phyloP scores from a whole-genome alignment of 2,329 filamentous ascomycete genomes.

The Epichloe hybrida region DNA sequence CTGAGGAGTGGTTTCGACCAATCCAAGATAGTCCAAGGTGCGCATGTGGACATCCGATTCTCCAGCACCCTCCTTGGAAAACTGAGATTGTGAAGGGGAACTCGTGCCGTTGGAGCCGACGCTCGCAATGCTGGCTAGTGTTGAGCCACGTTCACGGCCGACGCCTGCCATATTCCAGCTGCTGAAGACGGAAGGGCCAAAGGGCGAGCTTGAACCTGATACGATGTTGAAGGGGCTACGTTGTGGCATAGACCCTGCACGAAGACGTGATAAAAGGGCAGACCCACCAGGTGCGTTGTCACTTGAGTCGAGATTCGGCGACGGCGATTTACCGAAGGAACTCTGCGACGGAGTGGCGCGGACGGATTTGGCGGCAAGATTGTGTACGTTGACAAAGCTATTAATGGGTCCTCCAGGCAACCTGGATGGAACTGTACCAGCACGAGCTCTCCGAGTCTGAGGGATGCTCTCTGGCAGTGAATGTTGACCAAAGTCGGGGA shows the following conservation, averaged over 20 bases:
- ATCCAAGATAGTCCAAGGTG: conserved; percentile 87
- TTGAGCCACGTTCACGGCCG: conserved; percentile 71
- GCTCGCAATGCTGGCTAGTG: conserved; percentile 69
- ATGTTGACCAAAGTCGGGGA: conserved; percentile 73
- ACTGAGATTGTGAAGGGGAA: conserved; percentile 75
- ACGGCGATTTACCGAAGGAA: conserved; percentile 60
- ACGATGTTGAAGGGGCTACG: conserved; percentile 53
- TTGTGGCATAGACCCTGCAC: conserved; percentile 90
- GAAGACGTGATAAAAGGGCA: conserved; percentile 67
- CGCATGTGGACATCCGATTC: conserved; percentile 81
- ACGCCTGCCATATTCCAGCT: conserved; percentile 59
- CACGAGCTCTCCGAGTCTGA: conserved; percentile 66
- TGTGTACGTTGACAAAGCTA: conserved; percentile 41
- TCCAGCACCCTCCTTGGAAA: conserved; percentile 69
- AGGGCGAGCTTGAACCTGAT: conserved; percentile 47
- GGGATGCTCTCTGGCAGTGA: conserved; percentile 53
- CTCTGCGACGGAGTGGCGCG: conserved; percentile 77
- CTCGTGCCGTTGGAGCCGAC: conserved; percentile 81
- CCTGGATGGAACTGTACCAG: conserved; percentile 89
- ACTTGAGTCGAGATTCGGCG: conserved; percentile 38
- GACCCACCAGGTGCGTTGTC: conserved; percentile 44
- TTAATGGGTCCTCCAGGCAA: conserved; percentile 65
- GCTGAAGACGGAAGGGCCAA: conserved; percentile 82
- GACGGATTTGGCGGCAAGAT: conserved; percentile 59
- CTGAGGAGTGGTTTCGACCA: conserved; percentile 88